Percentiles rank a stretch among this genome's conserved stretches.
These are phyloP conservation scores for Aureoboletus auriporus DNA, from an alignment of 768 basidiomycete species.

Conservation along the genomic window DNA sequence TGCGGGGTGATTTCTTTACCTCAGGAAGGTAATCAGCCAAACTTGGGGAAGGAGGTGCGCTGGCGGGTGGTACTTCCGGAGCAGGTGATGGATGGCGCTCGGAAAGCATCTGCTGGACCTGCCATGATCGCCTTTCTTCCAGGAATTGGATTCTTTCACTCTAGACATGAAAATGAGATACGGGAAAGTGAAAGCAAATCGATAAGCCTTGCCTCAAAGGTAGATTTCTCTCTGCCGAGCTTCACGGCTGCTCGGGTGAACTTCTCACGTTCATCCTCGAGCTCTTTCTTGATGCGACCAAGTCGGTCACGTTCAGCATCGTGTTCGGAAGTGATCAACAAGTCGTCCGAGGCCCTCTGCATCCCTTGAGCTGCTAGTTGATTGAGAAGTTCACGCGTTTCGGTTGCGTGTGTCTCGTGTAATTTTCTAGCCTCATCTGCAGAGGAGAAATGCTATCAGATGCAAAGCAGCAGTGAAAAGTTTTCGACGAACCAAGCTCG, in stretches of 20 bases:
- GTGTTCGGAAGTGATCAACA: conserved; percentile 47
- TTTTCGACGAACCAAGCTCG: conserved; percentile 51
- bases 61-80: conserved; percentile 22
- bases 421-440: conserved; percentile 49
- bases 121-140: conserved; percentile 76
- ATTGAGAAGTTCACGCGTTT: conserved; percentile 53
- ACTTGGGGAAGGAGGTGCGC: conserved; percentile 13
- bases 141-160: conserved; percentile 55
- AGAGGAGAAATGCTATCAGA: conserved; percentile 7
- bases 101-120: conserved; percentile 57
- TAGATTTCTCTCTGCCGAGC: conserved; percentile 60
- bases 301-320: conserved; percentile 56
- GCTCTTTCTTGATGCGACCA: conserved; percentile 47
- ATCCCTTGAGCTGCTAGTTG: conserved; percentile 44
- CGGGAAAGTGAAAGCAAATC: neutral
- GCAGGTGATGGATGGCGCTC: conserved; percentile 45
- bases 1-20: conserved; percentile 40
- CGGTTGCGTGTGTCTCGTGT: conserved; percentile 36
- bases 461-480: neutral
- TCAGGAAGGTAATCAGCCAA: conserved; percentile 23
- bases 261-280: conserved; percentile 62
- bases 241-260: conserved; percentile 62
- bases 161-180: conserved; percentile 32
- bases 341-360: conserved; percentile 34
- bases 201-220: conserved; percentile 53